These are phyloP conservation scores for Oleoguttula mirabilis DNA, from an alignment of 495 filamentous ascomycete genomes.

Conservation along the genomic window DNA sequence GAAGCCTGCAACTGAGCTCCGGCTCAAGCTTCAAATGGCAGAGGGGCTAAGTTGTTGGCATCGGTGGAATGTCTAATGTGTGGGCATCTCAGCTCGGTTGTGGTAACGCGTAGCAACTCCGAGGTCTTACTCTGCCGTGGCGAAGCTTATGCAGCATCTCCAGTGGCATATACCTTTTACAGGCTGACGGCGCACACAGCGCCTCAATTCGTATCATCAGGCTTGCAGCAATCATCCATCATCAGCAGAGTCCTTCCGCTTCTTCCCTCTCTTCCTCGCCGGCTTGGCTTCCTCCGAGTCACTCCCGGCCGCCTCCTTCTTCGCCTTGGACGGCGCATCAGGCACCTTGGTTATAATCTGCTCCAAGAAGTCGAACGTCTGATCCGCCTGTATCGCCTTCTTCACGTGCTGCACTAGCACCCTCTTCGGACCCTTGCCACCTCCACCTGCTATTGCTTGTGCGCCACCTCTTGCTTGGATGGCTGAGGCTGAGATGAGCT, in stretches of 20 bases:
- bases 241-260: conserved; percentile 12
- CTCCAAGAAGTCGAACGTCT: conserved; percentile 81
- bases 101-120: no score
- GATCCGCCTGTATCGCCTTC: conserved; percentile 69
- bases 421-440: conserved; percentile 37
- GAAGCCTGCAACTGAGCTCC: no score
- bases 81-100: no score
- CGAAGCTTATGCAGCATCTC: no score
- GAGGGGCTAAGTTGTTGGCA: no score
- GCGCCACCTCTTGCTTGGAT: conserved; percentile 5
- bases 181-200: no score
- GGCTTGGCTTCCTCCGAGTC: conserved; percentile 15
- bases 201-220: no score
- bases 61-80: no score
- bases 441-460: neutral
- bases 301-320: conserved; percentile 12
- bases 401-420: conserved; percentile 86
- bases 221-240: no score
- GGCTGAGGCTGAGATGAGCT: conserved; percentile 45
- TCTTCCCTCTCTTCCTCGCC: conserved; percentile 12
- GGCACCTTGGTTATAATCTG: conserved; percentile 85
- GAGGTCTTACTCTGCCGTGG: no score
- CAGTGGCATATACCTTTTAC: no score
- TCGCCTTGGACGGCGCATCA: conserved; percentile 49
- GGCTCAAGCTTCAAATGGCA: no score